These are phyloP conservation scores for Asterochloris sp. DNA, from an alignment of 139 green algal genomes.

Conservation along the genomic window DNA sequence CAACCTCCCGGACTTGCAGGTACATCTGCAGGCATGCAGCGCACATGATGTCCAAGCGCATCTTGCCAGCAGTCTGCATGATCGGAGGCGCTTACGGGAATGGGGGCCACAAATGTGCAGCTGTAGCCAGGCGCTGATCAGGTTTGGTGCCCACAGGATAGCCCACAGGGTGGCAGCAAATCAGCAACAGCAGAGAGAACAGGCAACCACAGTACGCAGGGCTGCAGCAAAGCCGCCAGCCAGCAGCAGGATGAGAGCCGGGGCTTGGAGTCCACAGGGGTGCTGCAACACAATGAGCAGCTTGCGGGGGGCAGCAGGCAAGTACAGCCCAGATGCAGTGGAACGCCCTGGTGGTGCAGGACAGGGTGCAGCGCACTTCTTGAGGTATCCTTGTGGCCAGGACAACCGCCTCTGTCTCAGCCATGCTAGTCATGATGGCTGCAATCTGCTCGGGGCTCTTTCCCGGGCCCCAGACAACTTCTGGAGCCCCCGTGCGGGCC, in stretches of 20 bases:
- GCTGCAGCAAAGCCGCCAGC: too few relatives aligned
- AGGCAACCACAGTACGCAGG: too few relatives aligned
- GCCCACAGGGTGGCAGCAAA: too few relatives aligned
- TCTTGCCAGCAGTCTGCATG: neutral
- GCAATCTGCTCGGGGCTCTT: conserved; percentile 57
- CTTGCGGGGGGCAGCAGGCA: too few relatives aligned
- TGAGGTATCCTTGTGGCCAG: conserved; percentile 62
- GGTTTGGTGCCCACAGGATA: too few relatives aligned
- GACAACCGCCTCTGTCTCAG: conserved; percentile 43
- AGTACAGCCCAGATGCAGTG: neutral
- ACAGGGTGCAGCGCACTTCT: neutral
- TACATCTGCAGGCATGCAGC: conserved; percentile 10
- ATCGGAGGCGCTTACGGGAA: too few relatives aligned
- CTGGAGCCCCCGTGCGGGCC: conserved; percentile 45
- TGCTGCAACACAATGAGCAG: too few relatives aligned
- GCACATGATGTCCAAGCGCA: neutral
- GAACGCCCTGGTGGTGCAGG: neutral
- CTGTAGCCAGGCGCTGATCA: too few relatives aligned
- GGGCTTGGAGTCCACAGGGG: too few relatives aligned
- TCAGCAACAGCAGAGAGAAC: too few relatives aligned
- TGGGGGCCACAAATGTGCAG: too few relatives aligned
- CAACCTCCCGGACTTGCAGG: conserved; percentile 18
- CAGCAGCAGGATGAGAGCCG: too few relatives aligned
- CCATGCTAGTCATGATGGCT: conserved; percentile 39
- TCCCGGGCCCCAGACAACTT: conserved; percentile 57